Conservation (phyloP, 257 asterid genomes). For the Solanum megistacrolobum region DNA sequence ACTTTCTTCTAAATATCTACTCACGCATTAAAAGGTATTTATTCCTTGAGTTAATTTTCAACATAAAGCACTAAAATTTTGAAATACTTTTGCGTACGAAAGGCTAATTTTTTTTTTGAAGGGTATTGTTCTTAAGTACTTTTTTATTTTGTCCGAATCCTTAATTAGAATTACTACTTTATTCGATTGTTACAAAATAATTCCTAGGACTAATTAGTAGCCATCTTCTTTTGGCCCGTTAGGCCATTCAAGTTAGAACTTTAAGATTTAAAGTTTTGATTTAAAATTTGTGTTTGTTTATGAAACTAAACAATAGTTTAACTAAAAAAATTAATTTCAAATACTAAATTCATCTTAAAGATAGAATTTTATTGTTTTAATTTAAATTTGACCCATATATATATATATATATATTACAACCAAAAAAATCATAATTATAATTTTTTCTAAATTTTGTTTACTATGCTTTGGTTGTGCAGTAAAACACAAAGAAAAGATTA, state of each 20-base stretch:
- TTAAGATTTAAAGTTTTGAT: background rate
- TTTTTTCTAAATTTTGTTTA: background rate
- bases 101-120: background rate
- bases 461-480: background rate
- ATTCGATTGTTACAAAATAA: background rate
- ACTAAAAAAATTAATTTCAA: too few species aligned
- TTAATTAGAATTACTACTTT: background rate
- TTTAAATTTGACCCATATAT: too few species aligned
- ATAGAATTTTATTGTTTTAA: too few species aligned
- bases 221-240: background rate
- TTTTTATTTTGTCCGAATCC: background rate
- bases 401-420: too few species aligned
- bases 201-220: background rate
- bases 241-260: background rate
- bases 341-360: too few species aligned
- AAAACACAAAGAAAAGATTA: background rate
- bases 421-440: too few species aligned
- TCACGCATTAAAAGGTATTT: too few species aligned
- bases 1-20: background rate
- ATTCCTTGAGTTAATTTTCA: too few species aligned
- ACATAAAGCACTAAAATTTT: background rate
- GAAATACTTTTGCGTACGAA: too few species aligned
- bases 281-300: background rate
- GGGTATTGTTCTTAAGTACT: background rate
- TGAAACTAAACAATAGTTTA: background rate